These are phyloP conservation scores for Plasmodium berghei DNA, from an alignment of 169 alveolate genomes.

Conservation along the genomic window DNA sequence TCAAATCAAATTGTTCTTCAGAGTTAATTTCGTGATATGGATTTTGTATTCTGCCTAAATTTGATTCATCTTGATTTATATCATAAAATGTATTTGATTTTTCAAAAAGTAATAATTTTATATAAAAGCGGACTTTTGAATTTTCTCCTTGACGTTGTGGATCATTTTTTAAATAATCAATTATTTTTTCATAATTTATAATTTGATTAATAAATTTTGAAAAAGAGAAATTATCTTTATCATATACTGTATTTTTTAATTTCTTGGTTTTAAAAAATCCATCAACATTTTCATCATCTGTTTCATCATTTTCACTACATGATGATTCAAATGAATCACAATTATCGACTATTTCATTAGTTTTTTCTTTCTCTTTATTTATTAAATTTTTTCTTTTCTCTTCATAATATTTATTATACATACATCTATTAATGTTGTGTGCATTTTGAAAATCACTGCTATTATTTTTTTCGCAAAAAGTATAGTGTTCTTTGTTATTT, in stretches of 20 bases:
- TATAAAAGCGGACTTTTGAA: conserved; percentile 46
- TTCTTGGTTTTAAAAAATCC: conserved; percentile 74
- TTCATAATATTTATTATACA: conserved; percentile 22
- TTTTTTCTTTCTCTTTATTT: conserved; percentile 5
- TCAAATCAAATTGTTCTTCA: too few relatives aligned
- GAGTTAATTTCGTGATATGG: too few relatives aligned
- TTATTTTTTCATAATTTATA: conserved; percentile 74
- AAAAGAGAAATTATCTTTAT: conserved; percentile 41
- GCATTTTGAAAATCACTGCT: conserved; percentile 26
- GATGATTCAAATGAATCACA: conserved; percentile 45
- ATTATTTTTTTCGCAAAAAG: neutral
- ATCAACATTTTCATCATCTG: conserved; percentile 76
- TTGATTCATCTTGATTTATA: neutral
- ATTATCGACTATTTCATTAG: neutral
- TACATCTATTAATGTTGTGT: conserved; percentile 13
- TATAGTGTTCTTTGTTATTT: neutral
- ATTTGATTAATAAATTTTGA: conserved; percentile 49
- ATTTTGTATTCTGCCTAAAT: too few relatives aligned
- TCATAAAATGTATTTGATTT: conserved; percentile 20
- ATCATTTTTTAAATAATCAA: conserved; percentile 61
- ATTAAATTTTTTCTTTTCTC: conserved; percentile 1
- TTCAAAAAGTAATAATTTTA: conserved; percentile 58
- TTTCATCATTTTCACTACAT: conserved; percentile 65
- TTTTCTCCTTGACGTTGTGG: conserved; percentile 70
- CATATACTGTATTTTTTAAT: conserved; percentile 71